Conservation (phyloP, 2,329 filamentous ascomycete species). For the Trichoderma aggressivum region DNA sequence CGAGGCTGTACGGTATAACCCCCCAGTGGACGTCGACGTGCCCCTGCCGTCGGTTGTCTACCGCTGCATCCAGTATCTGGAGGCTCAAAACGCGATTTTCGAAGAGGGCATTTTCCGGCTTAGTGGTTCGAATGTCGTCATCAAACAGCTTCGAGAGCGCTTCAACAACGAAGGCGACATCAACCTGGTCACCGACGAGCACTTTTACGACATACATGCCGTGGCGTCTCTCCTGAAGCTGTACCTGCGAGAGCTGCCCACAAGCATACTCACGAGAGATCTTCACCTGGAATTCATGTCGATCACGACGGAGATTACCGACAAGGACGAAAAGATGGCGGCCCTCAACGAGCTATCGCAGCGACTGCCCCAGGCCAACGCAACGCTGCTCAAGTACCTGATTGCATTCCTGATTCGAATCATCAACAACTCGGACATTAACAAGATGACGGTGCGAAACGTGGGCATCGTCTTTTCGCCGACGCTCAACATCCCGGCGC, state of each 20-base stretch:
- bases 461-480: constrained; percentile 98
- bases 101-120: constrained; percentile 97
- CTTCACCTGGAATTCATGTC: constrained; percentile 84
- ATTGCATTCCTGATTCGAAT: constrained; percentile 88
- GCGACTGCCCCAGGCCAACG: constrained; percentile 75
- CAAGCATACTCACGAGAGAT: constrained; percentile 86
- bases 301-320: constrained; percentile 73
- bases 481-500: constrained; percentile 91
- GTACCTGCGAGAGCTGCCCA: constrained; percentile 87
- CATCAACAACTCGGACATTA: constrained; percentile 81
- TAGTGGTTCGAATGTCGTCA: constrained; percentile 93
- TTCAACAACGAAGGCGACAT: constrained; percentile 94
- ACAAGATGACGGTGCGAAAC: constrained; percentile 98
- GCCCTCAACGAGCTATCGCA: constrained; percentile 76
- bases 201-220: constrained; percentile 93
- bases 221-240: constrained; percentile 91
- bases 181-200: constrained; percentile 75
- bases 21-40: constrained; percentile 67
- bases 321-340: constrained; percentile 71
- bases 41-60: constrained; percentile 90
- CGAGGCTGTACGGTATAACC: constrained; percentile 80
- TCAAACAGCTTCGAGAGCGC: constrained; percentile 83
- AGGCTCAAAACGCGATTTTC: constrained; percentile 71
- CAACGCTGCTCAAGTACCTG: constrained; percentile 76
- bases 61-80: constrained; percentile 89